Evolutionary conservation across 305 asterid species (phyloP), one percentile per base, ranked within the genome.

Genomic region (Fraxinus sp.): DNA sequence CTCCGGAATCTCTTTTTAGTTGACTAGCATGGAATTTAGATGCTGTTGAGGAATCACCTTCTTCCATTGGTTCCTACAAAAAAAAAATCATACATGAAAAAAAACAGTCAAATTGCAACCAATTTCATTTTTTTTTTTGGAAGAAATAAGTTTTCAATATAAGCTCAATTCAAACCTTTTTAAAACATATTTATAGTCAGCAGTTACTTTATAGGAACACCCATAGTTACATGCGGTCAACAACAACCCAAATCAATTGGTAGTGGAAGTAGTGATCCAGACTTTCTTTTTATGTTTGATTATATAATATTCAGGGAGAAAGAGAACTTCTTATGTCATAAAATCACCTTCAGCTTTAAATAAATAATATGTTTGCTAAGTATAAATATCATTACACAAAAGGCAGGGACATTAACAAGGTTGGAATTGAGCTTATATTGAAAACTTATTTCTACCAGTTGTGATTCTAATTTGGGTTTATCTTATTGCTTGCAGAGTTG

Each of bases 351-450:
- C 74, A 41, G 24, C 16, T 2, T 30, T 30, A 22, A 57, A 20
- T 9, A 59, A 73, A 66, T 30, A 68, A 20, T 39, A 22, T 76
- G 20, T 59, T 74, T 30, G 73, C 55, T 28, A 39, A 33, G 26
- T 79, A 74, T 4, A 35, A 57, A 20, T 30, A 79, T 24, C 44
- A 44, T 20, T 79, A 73, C 62, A 74, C 10, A n/a, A 73, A 57
- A 73, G 62, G 59, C 37, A 74, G 75, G 70, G 72, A 74, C 72
- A 79, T 30, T 28, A 76, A 76, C 22, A 22, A 10, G 75, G 71
- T 36, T 49, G 35, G 59, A 14, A 8, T 35, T 24, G 28, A 28
- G 20, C 70, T 30, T 20, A 44, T 18, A 26, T 9, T 24, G 70
- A 59, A 57, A 59, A 59, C 22, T 18, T 20, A 59, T 7, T 59